These are phyloP conservation scores for Pseudogymnoascus sp. DNA, from an alignment of 2,329 filamentous ascomycete species.

Conservation along the genomic window DNA sequence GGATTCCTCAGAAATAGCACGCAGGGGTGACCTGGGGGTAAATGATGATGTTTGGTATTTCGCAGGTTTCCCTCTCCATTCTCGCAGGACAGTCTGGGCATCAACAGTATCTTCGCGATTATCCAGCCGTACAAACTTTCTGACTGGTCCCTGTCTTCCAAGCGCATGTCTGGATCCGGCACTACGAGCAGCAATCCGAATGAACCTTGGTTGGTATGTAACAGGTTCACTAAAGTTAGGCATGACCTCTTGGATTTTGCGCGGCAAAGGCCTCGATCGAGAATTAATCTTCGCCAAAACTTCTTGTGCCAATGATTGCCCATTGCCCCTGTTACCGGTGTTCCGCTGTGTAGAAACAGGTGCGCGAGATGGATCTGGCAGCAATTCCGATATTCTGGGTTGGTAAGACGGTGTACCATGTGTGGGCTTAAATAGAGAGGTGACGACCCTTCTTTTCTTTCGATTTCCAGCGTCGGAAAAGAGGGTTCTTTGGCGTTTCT, in stretches of 20 bases:
- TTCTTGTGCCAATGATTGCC: not conserved
- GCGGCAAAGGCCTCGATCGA: not conserved
- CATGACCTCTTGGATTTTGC: constrained; percentile 8
- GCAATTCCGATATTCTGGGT: constrained; percentile 24
- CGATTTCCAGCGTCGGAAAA: constrained; percentile 11
- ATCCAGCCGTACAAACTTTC: constrained; percentile 54
- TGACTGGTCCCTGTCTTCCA: constrained; percentile 48
- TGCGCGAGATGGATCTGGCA: constrained; percentile 12
- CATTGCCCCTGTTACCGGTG: not conserved
- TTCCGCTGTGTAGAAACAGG: not conserved
- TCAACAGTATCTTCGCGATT: constrained; percentile 55
- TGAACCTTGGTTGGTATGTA: constrained; percentile 42
- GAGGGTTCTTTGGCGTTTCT: constrained; percentile 18
- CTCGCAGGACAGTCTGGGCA: constrained; percentile 43
- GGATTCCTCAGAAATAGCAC: constrained; percentile 15
- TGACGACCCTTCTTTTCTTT: constrained; percentile 17
- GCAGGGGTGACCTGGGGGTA: not conserved
- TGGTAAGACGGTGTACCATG: constrained; percentile 15
- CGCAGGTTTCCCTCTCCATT: constrained; percentile 47
- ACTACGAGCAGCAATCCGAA: constrained; percentile 55
- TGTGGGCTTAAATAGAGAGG: constrained; percentile 9
- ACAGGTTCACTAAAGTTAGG: constrained; percentile 2
- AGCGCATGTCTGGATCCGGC: constrained; percentile 40
- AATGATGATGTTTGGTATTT: constrained; percentile 30
- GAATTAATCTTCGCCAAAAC: not conserved